Evolutionary conservation across 2,329 filamentous ascomycete species (phyloP).

Genomic region (Scleromitrula shiraiana): DNA sequence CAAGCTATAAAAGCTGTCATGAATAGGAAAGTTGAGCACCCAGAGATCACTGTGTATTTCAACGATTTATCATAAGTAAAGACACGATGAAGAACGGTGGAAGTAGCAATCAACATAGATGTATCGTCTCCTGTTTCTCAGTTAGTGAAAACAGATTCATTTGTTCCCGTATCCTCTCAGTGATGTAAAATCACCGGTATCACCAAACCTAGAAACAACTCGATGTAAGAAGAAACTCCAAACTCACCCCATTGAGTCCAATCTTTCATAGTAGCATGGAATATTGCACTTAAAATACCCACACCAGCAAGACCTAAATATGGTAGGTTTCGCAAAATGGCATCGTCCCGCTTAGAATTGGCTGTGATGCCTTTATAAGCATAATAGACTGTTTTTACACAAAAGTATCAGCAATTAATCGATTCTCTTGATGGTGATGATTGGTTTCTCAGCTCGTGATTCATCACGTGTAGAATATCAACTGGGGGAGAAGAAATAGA

Average conservation of each 20-base stretch:
- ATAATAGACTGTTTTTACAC: constrained; percentile 19
- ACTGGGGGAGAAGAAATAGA: neutral
- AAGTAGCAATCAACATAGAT: constrained; percentile 49
- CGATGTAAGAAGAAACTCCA: neutral
- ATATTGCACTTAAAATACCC: constrained; percentile 35
- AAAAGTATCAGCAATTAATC: neutral
- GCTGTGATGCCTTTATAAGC: constrained; percentile 25
- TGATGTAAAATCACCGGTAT: no score
- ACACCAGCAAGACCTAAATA: constrained; percentile 38
- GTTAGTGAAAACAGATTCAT: no score
- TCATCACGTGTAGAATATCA: constrained; percentile 13
- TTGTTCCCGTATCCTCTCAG: no score
- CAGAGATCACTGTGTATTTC: constrained; percentile 39
- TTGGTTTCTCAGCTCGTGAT: neutral
- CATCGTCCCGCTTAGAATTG: constrained; percentile 25
- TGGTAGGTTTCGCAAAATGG: constrained; percentile 28
- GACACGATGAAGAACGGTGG: constrained; percentile 43
- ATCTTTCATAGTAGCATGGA: constrained; percentile 38
- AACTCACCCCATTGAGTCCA: constrained; percentile 38
- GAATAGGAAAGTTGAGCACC: constrained; percentile 35
- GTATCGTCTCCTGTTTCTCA: constrained; percentile 43
- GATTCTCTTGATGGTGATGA: neutral
- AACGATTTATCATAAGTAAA: constrained; percentile 37
- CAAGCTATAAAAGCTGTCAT: constrained; percentile 35
- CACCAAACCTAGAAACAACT: no score